Evolutionary conservation across 352 stramenopile genomes (phyloP).

Genomic region (Phytophthora gonapodyides): DNA sequence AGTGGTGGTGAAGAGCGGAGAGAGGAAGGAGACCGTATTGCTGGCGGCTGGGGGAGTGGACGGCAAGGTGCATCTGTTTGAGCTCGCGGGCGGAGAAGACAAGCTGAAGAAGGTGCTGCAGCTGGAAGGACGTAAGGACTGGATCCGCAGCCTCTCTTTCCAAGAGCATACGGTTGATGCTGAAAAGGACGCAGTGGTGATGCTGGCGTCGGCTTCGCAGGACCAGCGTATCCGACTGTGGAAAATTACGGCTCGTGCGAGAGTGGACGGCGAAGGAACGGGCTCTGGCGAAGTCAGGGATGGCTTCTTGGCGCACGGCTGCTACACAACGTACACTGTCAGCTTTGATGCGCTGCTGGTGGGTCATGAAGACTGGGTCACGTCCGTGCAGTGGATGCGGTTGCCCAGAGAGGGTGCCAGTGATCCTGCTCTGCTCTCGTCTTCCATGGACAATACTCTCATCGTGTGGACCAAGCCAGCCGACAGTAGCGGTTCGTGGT

Average conservation of each 20-base stretch:
- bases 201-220: constrained; percentile 71
- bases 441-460: constrained; percentile 82
- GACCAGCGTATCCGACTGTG: constrained; percentile 76
- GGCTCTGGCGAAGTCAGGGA: constrained; percentile 25
- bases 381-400: constrained; percentile 60
- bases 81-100: constrained; percentile 28
- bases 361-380: constrained; percentile 85
- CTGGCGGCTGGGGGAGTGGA: constrained; percentile 74
- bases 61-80: constrained; percentile 65
- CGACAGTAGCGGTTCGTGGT: constrained; percentile 38
- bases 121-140: constrained; percentile 66
- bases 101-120: constrained; percentile 41
- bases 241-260: constrained; percentile 41
- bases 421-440: constrained; percentile 48
- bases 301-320: constrained; percentile 40
- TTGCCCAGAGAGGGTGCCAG: constrained; percentile 10
- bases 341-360: constrained; percentile 73
- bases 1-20: constrained; percentile 12
- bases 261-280: background rate
- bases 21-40: constrained; percentile 39
- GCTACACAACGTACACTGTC: constrained; percentile 39
- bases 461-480: constrained; percentile 59
- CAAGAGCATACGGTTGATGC: constrained; percentile 9
- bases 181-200: constrained; percentile 4
- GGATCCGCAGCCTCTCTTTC: constrained; percentile 74